These are phyloP conservation scores for Russula dissimulans DNA, from an alignment of 768 basidiomycete species.

Conservation along the genomic window DNA sequence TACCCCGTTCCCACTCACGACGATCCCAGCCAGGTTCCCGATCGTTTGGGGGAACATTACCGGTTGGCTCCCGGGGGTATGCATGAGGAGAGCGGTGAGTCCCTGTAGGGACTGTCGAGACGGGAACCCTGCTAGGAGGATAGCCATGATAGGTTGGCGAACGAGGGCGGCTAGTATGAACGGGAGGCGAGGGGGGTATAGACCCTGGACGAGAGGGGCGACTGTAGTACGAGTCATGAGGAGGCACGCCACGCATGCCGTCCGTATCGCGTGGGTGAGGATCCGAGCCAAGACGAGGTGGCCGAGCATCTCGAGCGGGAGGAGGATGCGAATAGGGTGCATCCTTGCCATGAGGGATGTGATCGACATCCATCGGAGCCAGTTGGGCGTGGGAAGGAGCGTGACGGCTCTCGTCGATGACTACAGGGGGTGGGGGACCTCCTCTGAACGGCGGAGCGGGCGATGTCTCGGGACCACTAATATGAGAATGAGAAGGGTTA, in stretches of 20 bases:
- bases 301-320: slow-evolving; percentile 40
- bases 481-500: slow-evolving; percentile 55
- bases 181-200: slow-evolving; percentile 52
- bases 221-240: slow-evolving; percentile 48
- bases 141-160: slow-evolving; percentile 45
- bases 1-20: slow-evolving; percentile 48
- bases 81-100: slow-evolving; percentile 54
- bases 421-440: slow-evolving; percentile 74
- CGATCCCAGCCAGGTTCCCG: slow-evolving; percentile 55
- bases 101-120: slow-evolving; percentile 40
- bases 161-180: slow-evolving; percentile 37
- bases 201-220: slow-evolving; percentile 47
- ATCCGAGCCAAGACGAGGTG: slow-evolving; percentile 62
- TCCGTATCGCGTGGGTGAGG: slow-evolving; percentile 42
- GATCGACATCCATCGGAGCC: slow-evolving; percentile 60
- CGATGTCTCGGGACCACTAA: slow-evolving; percentile 39
- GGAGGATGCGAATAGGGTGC: slow-evolving; percentile 33
- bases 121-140: slow-evolving; percentile 39
- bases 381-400: slow-evolving; percentile 55
- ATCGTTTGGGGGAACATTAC: slow-evolving; percentile 39
- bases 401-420: slow-evolving; percentile 69
- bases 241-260: slow-evolving; percentile 40
- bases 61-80: slow-evolving; percentile 42
- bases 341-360: slow-evolving; percentile 40
- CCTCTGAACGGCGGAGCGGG: slow-evolving; percentile 75